These are phyloP conservation scores for Adenanthera pavonina DNA, from an alignment of 306 rosid species.

Conservation along the genomic window DNA sequence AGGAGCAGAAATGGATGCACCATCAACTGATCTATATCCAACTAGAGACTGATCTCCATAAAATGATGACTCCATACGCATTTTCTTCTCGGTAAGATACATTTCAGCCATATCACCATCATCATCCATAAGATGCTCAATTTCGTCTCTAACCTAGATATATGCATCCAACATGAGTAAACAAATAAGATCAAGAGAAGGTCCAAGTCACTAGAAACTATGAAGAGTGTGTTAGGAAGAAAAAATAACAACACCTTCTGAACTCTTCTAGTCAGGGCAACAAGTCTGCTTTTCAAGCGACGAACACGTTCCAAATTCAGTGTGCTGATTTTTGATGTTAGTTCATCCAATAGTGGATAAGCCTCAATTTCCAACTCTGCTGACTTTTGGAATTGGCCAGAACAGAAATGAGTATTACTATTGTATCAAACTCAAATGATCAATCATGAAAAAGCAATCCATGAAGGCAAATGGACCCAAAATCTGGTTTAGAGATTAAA, in stretches of 20 bases:
- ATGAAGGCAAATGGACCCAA: not conserved
- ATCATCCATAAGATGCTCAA: conserved; percentile 99
- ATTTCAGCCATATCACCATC: conserved; percentile 99
- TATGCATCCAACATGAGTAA: conserved; percentile 37
- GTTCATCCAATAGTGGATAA: conserved; percentile 89
- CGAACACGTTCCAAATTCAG: conserved; percentile 98
- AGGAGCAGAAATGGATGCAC: conserved; percentile 91
- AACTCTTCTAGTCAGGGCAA: conserved; percentile 96
- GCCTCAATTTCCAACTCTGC: conserved; percentile 98
- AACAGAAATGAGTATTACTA: conserved; percentile 36
- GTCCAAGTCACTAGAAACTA: no score
- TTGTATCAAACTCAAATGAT: conserved; percentile 34
- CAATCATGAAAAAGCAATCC: not conserved
- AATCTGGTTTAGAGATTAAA: conserved; percentile 18
- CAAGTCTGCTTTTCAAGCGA: conserved; percentile 95
- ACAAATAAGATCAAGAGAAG: conserved; percentile 18
- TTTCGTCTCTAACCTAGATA: conserved; percentile 94
- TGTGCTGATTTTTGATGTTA: conserved; percentile 97
- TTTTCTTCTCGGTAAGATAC: conserved; percentile 97
- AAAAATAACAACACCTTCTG: conserved; percentile 72
- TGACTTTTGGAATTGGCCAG: conserved; percentile 64
- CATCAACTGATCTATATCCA: conserved; percentile 78
- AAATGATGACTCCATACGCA: conserved; percentile 79
- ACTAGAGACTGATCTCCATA: conserved; percentile 77
- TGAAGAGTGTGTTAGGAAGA: conserved; percentile 24